Conservation (phyloP, 129 eudicot genomes). For the Helianthus tuberosus region DNA sequence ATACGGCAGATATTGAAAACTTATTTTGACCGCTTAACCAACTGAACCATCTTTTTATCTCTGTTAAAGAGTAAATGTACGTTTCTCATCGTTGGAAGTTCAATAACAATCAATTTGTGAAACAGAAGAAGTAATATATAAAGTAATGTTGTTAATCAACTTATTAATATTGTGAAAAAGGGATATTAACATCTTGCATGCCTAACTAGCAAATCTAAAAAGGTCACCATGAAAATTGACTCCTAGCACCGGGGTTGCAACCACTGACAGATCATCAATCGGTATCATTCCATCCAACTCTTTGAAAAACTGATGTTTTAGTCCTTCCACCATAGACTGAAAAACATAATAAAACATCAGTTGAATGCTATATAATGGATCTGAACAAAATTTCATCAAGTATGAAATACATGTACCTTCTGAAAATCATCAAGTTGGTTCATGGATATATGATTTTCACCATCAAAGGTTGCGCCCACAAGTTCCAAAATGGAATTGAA, state of each 20-base stretch:
- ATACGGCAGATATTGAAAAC: too few relatives aligned
- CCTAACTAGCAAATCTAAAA: slow-evolving; percentile 22
- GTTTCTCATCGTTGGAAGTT: slow-evolving; percentile 4
- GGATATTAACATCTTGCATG: slow-evolving; percentile 30
- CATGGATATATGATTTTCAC: slow-evolving; percentile 43
- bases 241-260: slow-evolving; percentile 37
- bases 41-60: neutral
- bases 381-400: neutral
- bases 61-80: neutral
- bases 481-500: slow-evolving; percentile 60
- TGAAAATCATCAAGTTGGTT: slow-evolving; percentile 49
- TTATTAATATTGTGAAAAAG: slow-evolving; percentile 12
- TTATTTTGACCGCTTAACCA: neutral
- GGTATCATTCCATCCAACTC: slow-evolving; percentile 34
- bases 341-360: slow-evolving; percentile 9
- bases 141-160: slow-evolving; percentile 15
- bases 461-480: slow-evolving; percentile 66
- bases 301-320: slow-evolving; percentile 45
- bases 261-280: slow-evolving; percentile 33
- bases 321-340: slow-evolving; percentile 52
- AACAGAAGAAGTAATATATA: slow-evolving; percentile 4
- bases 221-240: slow-evolving; percentile 30
- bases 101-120: neutral
- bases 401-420: slow-evolving; percentile 48
- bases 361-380: neutral